Base-by-base conservation (phyloP, 768 basidiomycete genomes). In the Sporobolomyces pararoseus region DNA sequence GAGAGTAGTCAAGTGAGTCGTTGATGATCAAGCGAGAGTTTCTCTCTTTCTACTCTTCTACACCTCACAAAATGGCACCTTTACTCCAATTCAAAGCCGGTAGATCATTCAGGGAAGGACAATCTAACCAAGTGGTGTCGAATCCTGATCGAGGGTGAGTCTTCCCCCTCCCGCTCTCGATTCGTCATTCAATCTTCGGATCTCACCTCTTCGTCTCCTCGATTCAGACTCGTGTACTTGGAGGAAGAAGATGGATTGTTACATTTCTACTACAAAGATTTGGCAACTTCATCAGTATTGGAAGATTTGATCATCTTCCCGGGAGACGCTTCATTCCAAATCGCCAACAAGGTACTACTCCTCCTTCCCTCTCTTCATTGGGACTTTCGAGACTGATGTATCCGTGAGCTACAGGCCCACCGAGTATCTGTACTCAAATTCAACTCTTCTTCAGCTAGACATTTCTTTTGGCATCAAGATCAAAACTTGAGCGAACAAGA, bases 391-490 rank as follows among this genome's bases (percentile, higher is more conserved):
- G 34, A 55, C 55, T 39, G 31, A 46, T 27, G 44, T 21, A 31
- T 16, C 10, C 34, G 19, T 37, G 34, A 35, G 35, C 32, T 6
- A 35, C 35, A 53, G 34, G 27, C 53, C 6, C 27, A 50, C 27
- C 71, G 76, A 31, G 63, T 69, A 21, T 74, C 71, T 32, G 74
- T 75, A 52, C 74, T 76, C 66, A 71, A 72, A 37, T 76, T 76
- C 75, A 54, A 55, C 47, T 72, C 70, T 32, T 65, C 62, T 3
- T 62, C 62, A 1, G 70, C 74, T 31, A 44, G 76, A 21, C 72
- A 76, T 68, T 77, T 77, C 62, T 77, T 65, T 68, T 77, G 76
- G 76, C 21, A 46, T 44, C 76, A 77, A 59, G 72, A 76, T 49
- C 42, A 34, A 27, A 63, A 71, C 32, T 7, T 46, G 12, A 7